Conservation (phyloP, 192 early-diverging fungal genomes). For the Coemansia brasiliensis region DNA sequence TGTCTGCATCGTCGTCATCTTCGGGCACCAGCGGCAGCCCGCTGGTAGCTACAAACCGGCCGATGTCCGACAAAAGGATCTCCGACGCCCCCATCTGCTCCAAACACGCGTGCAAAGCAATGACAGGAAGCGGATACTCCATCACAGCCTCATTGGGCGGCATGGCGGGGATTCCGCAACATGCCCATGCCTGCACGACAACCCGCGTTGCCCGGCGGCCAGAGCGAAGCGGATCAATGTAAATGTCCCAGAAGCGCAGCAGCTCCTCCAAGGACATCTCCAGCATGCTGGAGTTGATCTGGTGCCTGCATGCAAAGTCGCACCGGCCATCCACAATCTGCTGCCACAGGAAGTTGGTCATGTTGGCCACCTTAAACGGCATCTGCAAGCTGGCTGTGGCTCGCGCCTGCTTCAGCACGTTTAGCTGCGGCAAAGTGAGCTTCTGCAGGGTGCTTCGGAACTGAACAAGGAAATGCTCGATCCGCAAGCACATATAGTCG, state of each 20-base stretch:
- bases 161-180: neutral
- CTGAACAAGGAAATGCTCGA: conserved; percentile 71
- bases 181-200: conserved; percentile 19
- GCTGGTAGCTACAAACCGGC: neutral
- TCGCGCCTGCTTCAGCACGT: conserved; percentile 59
- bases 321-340: conserved; percentile 65
- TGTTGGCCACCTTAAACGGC: conserved; percentile 65
- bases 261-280: conserved; percentile 18
- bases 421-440: conserved; percentile 61
- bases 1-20: neutral
- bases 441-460: conserved; percentile 49
- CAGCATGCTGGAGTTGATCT: conserved; percentile 2
- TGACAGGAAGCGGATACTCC: conserved; percentile 1
- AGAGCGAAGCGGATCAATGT: conserved; percentile 10
- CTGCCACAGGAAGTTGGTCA: conserved; percentile 60
- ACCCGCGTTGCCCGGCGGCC: neutral
- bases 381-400: conserved; percentile 62
- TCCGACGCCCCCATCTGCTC: neutral
- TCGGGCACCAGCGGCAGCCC: neutral
- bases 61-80: neutral
- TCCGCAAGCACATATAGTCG: conserved; percentile 71
- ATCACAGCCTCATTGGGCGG: neutral
- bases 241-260: conserved; percentile 32
- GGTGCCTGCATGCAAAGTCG: conserved; percentile 65
- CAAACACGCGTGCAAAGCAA: conserved; percentile 17